A percentile compares a stretch with the other conserved stretches of the same genome.
Evolutionary conservation across 164 flowering plant species (phyloP).

Genomic region (Pachysandra terminalis): DNA sequence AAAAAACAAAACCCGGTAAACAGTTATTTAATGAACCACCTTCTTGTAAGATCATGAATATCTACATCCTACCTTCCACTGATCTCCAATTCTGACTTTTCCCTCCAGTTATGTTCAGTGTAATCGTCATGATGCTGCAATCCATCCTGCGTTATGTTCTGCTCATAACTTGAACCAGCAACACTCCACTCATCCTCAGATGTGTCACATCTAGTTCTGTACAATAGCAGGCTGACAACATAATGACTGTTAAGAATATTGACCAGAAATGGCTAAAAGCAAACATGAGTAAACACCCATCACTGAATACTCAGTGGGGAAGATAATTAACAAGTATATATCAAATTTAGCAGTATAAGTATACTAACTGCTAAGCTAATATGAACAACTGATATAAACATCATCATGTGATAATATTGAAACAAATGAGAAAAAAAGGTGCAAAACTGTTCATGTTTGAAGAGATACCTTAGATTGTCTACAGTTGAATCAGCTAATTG

Average conservation of each 20-base stretch:
- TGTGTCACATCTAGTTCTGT: constrained; percentile 36
- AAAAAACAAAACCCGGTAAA: constrained; percentile 19
- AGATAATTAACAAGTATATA: not conserved
- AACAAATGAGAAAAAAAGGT: not conserved
- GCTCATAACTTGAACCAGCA: constrained; percentile 34
- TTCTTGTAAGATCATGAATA: constrained; percentile 19
- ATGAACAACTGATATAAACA: not conserved
- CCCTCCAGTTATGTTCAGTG: constrained; percentile 24
- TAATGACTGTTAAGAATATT: not conserved
- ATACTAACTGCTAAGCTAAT: not conserved
- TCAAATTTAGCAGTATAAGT: not conserved
- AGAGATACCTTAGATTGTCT: constrained; percentile 35
- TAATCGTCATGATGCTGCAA: constrained; percentile 28
- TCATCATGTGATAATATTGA: not conserved
- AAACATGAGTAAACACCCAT: not conserved
- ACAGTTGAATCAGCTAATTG: constrained; percentile 26
- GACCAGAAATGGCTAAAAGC: not conserved
- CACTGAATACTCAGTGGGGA: not conserved
- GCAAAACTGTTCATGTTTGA: not conserved
- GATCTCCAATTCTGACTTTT: constrained; percentile 31
- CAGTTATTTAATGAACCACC: constrained; percentile 19
- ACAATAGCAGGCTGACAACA: constrained; percentile 9
- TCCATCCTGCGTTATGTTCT: constrained; percentile 18
- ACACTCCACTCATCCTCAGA: constrained; percentile 47
- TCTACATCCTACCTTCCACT: constrained; percentile 28